Percentiles rank a stretch among this genome's conserved stretches.
Evolutionary conservation across 768 basidiomycete species (phyloP).

Genomic region (Gymnopilus junonius): DNA sequence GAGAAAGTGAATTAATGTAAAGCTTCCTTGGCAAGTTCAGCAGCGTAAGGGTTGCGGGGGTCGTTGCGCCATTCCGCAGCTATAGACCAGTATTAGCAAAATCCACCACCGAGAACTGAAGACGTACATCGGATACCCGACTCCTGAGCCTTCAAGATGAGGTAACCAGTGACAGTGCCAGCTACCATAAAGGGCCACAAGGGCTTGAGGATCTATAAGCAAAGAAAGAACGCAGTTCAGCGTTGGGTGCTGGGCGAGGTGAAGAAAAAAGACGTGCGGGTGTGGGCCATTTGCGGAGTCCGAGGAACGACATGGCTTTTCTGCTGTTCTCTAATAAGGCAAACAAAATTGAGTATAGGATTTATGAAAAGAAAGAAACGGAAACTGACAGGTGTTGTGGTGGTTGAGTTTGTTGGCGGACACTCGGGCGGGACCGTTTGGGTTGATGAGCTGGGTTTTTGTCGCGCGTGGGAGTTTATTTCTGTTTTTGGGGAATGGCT

Average conservation of each 20-base stretch:
- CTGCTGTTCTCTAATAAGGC: constrained; percentile 1
- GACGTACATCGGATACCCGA: constrained; percentile 71
- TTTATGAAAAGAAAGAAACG: not conserved
- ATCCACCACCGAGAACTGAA: not conserved
- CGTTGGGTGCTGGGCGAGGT: not conserved
- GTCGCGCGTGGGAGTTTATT: constrained; percentile 34
- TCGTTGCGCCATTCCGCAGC: constrained; percentile 74
- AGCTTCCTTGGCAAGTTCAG: constrained; percentile 71
- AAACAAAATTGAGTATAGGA: not conserved
- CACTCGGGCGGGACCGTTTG: constrained; percentile 48
- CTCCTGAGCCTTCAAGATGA: constrained; percentile 71
- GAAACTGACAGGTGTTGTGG: constrained; percentile 17
- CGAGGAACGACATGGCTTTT: constrained; percentile 70
- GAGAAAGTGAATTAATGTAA: constrained; percentile 46
- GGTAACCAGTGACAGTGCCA: constrained; percentile 64
- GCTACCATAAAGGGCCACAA: constrained; percentile 84
- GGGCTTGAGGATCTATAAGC: constrained; percentile 64
- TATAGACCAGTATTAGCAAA: not conserved
- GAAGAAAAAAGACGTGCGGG: constrained; percentile 54
- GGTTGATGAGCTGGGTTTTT: constrained; percentile 28
- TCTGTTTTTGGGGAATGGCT: constrained; percentile 22
- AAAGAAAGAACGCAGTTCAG: not conserved
- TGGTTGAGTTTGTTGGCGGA: constrained; percentile 29
- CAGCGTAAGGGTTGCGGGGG: constrained; percentile 83
- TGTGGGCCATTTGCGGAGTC: constrained; percentile 81